A percentile compares a stretch with the other conserved stretches of the same genome.
Conservation (phyloP, 352 stramenopile species). For the Phytophthora cactorum region DNA sequence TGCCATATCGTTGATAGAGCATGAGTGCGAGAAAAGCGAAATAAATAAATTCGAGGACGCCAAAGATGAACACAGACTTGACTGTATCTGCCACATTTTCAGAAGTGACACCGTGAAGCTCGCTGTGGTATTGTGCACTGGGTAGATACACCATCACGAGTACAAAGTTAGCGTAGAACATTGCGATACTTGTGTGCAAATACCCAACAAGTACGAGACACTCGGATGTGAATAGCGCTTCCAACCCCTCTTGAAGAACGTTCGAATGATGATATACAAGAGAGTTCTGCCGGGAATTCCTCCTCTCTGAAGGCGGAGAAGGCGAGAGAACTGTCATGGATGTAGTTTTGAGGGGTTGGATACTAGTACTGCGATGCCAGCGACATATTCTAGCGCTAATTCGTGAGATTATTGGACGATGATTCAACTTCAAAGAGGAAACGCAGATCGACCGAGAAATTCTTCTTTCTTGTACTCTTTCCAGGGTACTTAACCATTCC, state of each 20-base stretch:
- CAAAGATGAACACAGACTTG: constrained; percentile 33
- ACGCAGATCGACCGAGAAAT: background rate
- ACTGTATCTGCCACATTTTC: constrained; percentile 17
- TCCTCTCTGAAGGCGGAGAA: background rate
- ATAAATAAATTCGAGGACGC: constrained; percentile 25
- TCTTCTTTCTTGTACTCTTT: background rate
- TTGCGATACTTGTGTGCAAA: constrained; percentile 26
- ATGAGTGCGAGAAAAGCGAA: constrained; percentile 24
- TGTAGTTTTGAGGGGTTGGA: background rate
- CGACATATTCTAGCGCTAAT: background rate
- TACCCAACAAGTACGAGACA: constrained; percentile 41
- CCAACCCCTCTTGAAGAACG: constrained; percentile 15
- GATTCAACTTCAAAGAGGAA: background rate
- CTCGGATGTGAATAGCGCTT: constrained; percentile 36
- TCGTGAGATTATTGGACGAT: background rate
- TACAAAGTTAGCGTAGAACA: constrained; percentile 37
- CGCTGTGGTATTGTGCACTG: constrained; percentile 39
- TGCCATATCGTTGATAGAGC: constrained; percentile 14
- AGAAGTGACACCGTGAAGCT: constrained; percentile 20
- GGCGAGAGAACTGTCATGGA: too few relatives aligned
- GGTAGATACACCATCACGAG: constrained; percentile 29
- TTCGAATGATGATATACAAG: constrained; percentile 16
- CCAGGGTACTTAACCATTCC: background rate
- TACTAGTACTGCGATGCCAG: background rate
- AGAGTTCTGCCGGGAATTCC: constrained; percentile 1